These are phyloP conservation scores for Novymonas esmeraldas DNA, from an alignment of 208 protist genomes.

Conservation along the genomic window DNA sequence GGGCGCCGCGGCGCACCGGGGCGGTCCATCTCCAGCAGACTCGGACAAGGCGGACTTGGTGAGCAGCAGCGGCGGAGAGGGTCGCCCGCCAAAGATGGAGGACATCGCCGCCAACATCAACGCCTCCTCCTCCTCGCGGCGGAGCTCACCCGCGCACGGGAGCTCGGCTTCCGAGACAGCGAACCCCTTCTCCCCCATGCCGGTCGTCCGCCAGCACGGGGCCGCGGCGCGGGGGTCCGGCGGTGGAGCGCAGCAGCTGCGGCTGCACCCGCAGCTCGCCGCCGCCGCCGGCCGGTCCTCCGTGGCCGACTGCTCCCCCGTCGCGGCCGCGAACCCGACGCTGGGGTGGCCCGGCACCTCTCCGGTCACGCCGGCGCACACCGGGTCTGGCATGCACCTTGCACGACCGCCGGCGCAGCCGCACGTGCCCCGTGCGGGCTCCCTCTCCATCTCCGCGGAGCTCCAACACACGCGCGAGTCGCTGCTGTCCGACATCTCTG, in stretches of 20 bases:
- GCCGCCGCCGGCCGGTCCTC: too few relatives aligned
- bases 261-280: too few relatives aligned
- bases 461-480: constrained; percentile 27
- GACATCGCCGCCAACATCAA: background rate
- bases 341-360: too few relatives aligned
- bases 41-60: background rate
- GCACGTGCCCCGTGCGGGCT: background rate
- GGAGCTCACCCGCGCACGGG: background rate
- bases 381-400: background rate
- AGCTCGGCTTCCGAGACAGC: background rate
- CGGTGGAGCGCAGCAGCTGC: too few relatives aligned
- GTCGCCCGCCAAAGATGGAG: background rate
- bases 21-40: background rate
- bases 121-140: too few relatives aligned
- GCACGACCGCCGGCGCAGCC: background rate
- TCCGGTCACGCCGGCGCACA: background rate
- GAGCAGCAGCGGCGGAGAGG: background rate
- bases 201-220: background rate
- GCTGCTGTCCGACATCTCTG: constrained; percentile 38
- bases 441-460: background rate
- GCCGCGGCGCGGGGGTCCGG: too few relatives aligned
- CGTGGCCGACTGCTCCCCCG: too few relatives aligned
- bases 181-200: background rate
- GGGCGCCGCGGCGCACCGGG: background rate
- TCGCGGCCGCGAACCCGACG: too few relatives aligned